Evolutionary conservation across 1,139 yeast genomes (phyloP), one percentile per base, ranked within the genome.

Genomic region (Diutina catenulata): DNA sequence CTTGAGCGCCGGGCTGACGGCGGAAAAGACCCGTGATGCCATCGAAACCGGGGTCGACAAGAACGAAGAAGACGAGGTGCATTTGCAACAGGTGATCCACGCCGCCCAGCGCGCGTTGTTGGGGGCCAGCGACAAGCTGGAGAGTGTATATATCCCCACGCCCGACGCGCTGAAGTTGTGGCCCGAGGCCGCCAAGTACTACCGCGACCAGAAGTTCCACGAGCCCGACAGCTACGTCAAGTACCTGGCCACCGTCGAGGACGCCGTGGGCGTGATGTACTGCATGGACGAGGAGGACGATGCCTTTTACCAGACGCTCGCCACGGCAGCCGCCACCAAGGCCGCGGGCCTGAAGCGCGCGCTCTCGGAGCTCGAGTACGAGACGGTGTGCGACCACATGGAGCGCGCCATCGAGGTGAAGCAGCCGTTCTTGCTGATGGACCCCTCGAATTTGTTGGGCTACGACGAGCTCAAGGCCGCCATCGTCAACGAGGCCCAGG

Each of bases 21-120:
- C 76, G 40, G 80, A 76, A 43, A 75, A 71, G 49, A 95, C 83
- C 52, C 74, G 97, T 39, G 96, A 88, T 46, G 60, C 84, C 22
- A 76, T 91, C 37, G 99, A 91, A 51, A 91, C 98, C 5, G 99
- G 99, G 58, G 98, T 91, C 38, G 99, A 91, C 55, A 91, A 93
- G 56, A 87, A 86, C 49, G 99, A 91, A 58, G 98, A 91, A 59
- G 94, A 86, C 53, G 98, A 91, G 59, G 94, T 84, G 39, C 98
- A 91, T 71, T 69, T 91, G 46, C 95, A 88, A 56, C 88, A 83
- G 45, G 96, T 91, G 33, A 80, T 82, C 44, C 75, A 76, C 55
- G 87, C 91, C 3, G 77, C 86, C 3, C 77, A 74, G 43, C 71
- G 79, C 25, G 81, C 80, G 3, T 66, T 76, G 36, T 50, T 67